Evolutionary conservation across 176 grass and related monocot species (phyloP).

Genomic region (Avena eriantha): DNA sequence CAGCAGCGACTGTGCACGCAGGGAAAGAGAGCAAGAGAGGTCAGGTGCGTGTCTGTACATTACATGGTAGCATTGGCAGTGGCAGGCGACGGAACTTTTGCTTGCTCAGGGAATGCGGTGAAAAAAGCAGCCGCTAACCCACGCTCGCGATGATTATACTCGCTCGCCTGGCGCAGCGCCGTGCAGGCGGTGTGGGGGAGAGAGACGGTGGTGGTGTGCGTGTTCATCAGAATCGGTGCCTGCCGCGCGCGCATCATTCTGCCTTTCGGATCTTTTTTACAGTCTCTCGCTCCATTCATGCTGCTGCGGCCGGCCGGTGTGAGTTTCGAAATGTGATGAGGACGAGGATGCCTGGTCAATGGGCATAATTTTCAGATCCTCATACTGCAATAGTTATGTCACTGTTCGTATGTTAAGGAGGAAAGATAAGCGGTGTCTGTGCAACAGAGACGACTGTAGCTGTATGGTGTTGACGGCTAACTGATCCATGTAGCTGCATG

Average conservation of each 20-base stretch:
- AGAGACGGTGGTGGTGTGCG: too few relatives aligned
- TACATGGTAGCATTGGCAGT: constrained; percentile 8
- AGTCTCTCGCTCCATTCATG: constrained; percentile 10
- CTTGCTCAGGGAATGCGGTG: constrained; percentile 40
- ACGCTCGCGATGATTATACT: constrained; percentile 57
- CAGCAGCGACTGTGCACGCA: not conserved
- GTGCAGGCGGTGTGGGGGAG: not conserved
- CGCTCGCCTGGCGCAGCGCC: constrained; percentile 36
- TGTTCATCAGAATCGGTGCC: constrained; percentile 46
- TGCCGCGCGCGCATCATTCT: constrained; percentile 43
- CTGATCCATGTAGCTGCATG: constrained; percentile 24
- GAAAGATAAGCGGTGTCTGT: not conserved
- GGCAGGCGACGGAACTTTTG: constrained; percentile 42
- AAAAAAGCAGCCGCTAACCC: constrained; percentile 34
- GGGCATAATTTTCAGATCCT: constrained; percentile 1
- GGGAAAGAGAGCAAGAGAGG: not conserved
- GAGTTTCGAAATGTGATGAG: not conserved
- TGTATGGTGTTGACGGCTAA: constrained; percentile 16
- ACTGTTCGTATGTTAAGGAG: not conserved
- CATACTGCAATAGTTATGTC: not conserved
- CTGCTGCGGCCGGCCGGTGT: not conserved
- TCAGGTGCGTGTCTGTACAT: constrained; percentile 12
- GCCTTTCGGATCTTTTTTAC: constrained; percentile 52
- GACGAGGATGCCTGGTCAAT: constrained; percentile 8
- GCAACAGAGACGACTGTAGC: constrained; percentile 9